phyloP scores from a whole-genome alignment of 1,139 yeast species.

The Yamadazyma conglobata region DNA sequence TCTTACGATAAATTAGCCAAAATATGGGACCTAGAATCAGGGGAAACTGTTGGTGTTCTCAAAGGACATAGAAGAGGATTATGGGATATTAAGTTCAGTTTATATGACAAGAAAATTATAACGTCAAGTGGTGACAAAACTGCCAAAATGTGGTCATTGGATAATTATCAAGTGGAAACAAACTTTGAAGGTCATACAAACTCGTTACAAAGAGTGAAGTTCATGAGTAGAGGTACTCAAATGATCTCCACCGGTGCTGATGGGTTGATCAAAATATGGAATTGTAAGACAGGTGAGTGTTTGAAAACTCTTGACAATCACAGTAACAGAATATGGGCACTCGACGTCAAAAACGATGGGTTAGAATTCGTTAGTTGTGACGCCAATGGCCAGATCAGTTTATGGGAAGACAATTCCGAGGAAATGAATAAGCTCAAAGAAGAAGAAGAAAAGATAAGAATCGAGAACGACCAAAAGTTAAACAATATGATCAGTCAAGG shows the following conservation, averaged over 20 bases:
- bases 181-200: constrained; percentile 95
- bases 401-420: constrained; percentile 87
- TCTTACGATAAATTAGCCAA: constrained; percentile 94
- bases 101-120: constrained; percentile 67
- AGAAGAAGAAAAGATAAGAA: constrained; percentile 50
- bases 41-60: constrained; percentile 81
- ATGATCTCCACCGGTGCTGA: constrained; percentile 89
- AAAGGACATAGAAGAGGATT: constrained; percentile 92
- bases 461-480: constrained; percentile 86
- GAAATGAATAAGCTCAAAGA: constrained; percentile 53
- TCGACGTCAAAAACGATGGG: constrained; percentile 65
- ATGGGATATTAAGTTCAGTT: constrained; percentile 86
- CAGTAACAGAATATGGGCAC: constrained; percentile 92
- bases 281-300: constrained; percentile 69
- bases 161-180: constrained; percentile 67
- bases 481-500: constrained; percentile 65
- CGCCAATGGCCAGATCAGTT: constrained; percentile 87
- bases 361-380: constrained; percentile 77
- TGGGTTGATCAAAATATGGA: constrained; percentile 92
- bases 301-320: constrained; percentile 84
- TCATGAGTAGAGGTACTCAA: constrained; percentile 65
- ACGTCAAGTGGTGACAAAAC: constrained; percentile 93
- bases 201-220: constrained; percentile 79
- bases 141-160: constrained; percentile 81
- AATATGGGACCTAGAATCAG: constrained; percentile 77